Evolutionary conservation across 305 asterid genomes (phyloP).

Genomic region (Fraxinus sp.): DNA sequence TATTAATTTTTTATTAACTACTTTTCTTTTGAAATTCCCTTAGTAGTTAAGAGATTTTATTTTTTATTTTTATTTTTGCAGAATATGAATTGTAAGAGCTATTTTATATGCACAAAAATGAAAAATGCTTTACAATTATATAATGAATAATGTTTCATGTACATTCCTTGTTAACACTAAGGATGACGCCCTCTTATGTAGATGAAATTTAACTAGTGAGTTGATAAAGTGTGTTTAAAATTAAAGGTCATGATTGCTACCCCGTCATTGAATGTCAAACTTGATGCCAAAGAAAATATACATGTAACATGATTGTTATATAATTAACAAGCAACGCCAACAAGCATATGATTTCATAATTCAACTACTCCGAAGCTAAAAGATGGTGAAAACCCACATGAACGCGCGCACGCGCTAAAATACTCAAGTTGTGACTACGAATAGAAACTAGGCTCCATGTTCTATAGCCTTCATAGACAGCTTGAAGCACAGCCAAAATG

Average conservation of each 20-base stretch:
- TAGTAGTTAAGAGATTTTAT: background rate
- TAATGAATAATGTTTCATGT: background rate
- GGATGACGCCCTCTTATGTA: background rate
- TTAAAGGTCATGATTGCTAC: background rate
- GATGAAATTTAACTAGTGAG: background rate
- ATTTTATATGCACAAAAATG: background rate
- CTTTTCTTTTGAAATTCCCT: background rate
- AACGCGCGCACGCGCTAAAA: background rate
- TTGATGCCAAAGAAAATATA: too few relatives aligned
- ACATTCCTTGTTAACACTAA: background rate
- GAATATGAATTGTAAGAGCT: background rate
- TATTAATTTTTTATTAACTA: background rate
- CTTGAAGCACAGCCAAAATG: conserved; percentile 12
- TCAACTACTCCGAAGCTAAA: background rate
- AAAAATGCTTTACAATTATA: background rate
- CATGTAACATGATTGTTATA: too few relatives aligned
- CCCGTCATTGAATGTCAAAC: background rate
- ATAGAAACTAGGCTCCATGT: background rate
- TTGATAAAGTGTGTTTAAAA: background rate
- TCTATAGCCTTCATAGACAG: background rate
- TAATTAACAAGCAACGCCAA: background rate
- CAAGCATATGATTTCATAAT: background rate
- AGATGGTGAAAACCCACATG: background rate
- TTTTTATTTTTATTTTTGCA: background rate
- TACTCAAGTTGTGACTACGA: background rate